Evolutionary conservation across 768 basidiomycete genomes (phyloP).

Genomic region (Lactarius evosmus): DNA sequence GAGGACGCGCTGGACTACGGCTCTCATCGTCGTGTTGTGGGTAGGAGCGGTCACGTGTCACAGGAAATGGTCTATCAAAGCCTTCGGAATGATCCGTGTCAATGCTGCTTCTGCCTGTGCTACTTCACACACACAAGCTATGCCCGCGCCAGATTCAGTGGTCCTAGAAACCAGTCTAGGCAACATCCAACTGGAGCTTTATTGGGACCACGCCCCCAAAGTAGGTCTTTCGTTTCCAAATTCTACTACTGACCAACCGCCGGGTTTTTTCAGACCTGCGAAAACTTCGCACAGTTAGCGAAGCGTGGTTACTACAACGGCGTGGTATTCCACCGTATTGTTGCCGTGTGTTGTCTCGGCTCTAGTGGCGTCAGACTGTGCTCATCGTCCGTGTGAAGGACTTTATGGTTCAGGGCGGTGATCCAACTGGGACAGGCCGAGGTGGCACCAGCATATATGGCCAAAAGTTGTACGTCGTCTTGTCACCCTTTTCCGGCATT

Average conservation of each 20-base stretch:
- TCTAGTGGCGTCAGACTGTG: constrained; percentile 5
- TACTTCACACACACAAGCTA: neutral
- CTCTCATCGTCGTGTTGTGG: constrained; percentile 50
- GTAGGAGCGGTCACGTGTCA: neutral
- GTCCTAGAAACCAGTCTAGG: constrained; percentile 81
- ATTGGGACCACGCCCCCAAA: constrained; percentile 88
- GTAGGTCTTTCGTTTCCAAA: constrained; percentile 32
- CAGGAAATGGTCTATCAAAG: neutral
- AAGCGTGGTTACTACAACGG: constrained; percentile 91
- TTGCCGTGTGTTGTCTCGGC: constrained; percentile 53
- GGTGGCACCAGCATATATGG: constrained; percentile 90
- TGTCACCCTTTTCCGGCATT: neutral
- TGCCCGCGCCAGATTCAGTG: constrained; percentile 48
- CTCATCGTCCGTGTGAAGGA: constrained; percentile 49
- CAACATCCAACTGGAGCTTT: constrained; percentile 86
- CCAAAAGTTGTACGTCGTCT: constrained; percentile 68
- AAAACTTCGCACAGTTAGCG: constrained; percentile 91
- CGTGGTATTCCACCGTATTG: constrained; percentile 87
- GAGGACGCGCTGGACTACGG: constrained; percentile 79
- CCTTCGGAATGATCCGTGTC: neutral
- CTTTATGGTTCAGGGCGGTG: constrained; percentile 96
- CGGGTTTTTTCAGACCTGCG: constrained; percentile 65
- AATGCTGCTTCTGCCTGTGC: neutral
- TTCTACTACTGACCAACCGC: constrained; percentile 13
- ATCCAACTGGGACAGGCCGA: constrained; percentile 92